phyloP scores from a whole-genome alignment of 108 stramenopile species.

The Conticribra guillardii region DNA sequence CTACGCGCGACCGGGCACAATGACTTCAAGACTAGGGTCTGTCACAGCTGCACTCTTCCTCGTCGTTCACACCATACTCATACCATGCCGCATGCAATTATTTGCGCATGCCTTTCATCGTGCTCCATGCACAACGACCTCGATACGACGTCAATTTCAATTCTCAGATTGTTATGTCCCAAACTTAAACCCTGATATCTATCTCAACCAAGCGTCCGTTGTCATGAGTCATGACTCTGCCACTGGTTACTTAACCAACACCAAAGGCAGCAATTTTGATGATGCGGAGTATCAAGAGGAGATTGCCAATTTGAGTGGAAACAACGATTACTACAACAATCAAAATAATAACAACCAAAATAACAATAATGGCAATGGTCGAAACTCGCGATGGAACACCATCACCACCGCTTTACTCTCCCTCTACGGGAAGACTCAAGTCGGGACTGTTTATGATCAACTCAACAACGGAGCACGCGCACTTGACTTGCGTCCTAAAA shows the following conservation, averaged over 20 bases:
- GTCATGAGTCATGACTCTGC: slow-evolving; percentile 80
- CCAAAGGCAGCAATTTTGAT: background rate
- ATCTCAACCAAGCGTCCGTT: slow-evolving; percentile 58
- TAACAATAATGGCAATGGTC: slow-evolving; percentile 7
- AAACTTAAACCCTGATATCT: slow-evolving; percentile 41
- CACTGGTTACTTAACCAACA: slow-evolving; percentile 63
- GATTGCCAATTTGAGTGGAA: too few relatives aligned
- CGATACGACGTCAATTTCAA: slow-evolving; percentile 37
- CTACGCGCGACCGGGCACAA: too few relatives aligned
- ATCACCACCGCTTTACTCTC: slow-evolving; percentile 35
- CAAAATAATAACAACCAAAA: background rate
- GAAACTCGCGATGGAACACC: slow-evolving; percentile 11
- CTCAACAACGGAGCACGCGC: slow-evolving; percentile 76
- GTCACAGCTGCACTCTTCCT: background rate
- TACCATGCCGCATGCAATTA: background rate
- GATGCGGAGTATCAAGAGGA: slow-evolving; percentile 4
- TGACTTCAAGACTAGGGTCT: background rate
- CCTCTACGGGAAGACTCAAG: slow-evolving; percentile 74
- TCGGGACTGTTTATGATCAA: slow-evolving; percentile 65
- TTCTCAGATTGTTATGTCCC: slow-evolving; percentile 71
- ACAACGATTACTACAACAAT: background rate
- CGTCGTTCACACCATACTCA: background rate
- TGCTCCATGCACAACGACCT: slow-evolving; percentile 27
- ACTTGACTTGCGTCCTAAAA: slow-evolving; percentile 71
- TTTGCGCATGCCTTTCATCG: slow-evolving; percentile 24